phyloP scores from a whole-genome alignment of 306 rosid species.

The Quercus alba region DNA sequence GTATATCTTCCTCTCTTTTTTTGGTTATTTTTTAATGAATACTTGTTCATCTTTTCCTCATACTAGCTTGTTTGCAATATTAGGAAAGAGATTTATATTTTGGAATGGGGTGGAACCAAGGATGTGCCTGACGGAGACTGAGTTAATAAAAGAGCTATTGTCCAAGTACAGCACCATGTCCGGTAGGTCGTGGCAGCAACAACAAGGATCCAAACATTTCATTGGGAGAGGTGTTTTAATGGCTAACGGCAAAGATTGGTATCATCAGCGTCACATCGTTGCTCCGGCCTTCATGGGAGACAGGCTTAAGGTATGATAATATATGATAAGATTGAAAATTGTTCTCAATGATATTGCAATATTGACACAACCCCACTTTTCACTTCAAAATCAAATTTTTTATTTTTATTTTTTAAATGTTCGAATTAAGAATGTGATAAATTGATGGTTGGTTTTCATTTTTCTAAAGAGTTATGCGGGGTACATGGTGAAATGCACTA shows the following conservation, averaged over 20 bases:
- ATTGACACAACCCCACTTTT: background rate
- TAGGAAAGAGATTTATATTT: conserved; percentile 56
- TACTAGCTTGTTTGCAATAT: background rate
- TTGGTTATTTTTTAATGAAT: too few relatives aligned
- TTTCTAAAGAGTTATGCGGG: conserved; percentile 73
- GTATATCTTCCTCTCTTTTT: background rate
- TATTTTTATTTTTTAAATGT: background rate
- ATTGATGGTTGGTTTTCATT: conserved; percentile 21
- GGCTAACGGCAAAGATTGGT: conserved; percentile 71
- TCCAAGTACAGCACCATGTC: conserved; percentile 46
- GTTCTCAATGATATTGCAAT: background rate
- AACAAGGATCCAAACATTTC: conserved; percentile 58
- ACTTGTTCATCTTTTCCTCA: too few relatives aligned
- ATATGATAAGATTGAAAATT: background rate
- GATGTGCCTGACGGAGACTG: conserved; percentile 57
- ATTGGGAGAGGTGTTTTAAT: conserved; percentile 60
- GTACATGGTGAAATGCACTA: conserved; percentile 91
- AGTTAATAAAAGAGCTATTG: conserved; percentile 54
- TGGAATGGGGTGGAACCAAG: conserved; percentile 73
- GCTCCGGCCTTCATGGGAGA: conserved; percentile 67
- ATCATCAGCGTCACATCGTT: conserved; percentile 67
- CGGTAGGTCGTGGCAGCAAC: conserved; percentile 66
- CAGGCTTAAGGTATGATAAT: conserved; percentile 51
- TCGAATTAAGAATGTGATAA: background rate
- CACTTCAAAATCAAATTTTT: background rate